Conservation (phyloP, 1,284 basidiomycete species). For the Grifola frondosa region DNA sequence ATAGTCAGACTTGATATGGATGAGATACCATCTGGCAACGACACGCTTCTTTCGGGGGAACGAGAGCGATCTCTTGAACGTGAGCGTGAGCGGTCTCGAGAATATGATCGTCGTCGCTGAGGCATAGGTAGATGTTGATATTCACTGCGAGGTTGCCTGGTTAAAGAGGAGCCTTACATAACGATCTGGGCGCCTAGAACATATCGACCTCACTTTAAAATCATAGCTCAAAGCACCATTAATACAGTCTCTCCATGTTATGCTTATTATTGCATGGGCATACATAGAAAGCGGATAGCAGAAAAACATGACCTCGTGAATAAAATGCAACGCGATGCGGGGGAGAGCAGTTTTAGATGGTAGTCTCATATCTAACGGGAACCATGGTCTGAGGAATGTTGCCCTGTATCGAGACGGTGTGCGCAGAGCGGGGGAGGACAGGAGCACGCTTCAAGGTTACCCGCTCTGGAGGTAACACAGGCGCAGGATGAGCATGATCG, state of each 20-base stretch:
- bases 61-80: slow-evolving; percentile 31
- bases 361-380: slow-evolving; percentile 88
- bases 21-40: slow-evolving; percentile 53
- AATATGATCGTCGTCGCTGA: slow-evolving; percentile 24
- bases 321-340: slow-evolving; percentile 12
- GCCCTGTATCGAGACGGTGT: slow-evolving; percentile 70
- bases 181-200: not conserved
- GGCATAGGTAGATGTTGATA: slow-evolving; percentile 20
- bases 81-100: slow-evolving; percentile 23
- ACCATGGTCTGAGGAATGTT: slow-evolving; percentile 94
- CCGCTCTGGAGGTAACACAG: slow-evolving; percentile 54
- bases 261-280: slow-evolving; percentile 33
- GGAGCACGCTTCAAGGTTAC: slow-evolving; percentile 88
- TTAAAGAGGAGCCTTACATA: too few species aligned
- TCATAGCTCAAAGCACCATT: not conserved
- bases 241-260: slow-evolving; percentile 30
- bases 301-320: slow-evolving; percentile 30
- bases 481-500: slow-evolving; percentile 7
- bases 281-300: slow-evolving; percentile 28
- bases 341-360: slow-evolving; percentile 53
- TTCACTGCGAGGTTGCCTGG: too few species aligned
- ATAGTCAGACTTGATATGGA: slow-evolving; percentile 73
- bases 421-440: slow-evolving; percentile 79
- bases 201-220: not conserved
- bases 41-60: slow-evolving; percentile 41